These are phyloP conservation scores for Hibiscus tridactylites DNA, from an alignment of 345 rosid species.

Conservation along the genomic window DNA sequence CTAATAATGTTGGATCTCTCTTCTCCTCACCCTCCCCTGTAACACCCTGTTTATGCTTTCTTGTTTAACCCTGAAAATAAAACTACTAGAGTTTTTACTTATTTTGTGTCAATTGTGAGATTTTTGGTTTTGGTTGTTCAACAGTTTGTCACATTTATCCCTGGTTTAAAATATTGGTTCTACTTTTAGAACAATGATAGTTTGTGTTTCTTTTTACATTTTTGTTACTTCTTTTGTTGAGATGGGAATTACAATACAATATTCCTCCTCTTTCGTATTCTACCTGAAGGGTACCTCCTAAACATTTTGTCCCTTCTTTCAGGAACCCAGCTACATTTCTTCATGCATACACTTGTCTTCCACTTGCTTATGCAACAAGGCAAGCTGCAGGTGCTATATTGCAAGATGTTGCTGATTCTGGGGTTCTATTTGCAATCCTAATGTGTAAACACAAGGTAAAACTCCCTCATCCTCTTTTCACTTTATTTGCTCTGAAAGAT, in stretches of 20 bases:
- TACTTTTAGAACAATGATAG: neutral
- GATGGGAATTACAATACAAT: neutral
- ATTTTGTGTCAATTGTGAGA: neutral
- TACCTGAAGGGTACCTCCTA: constrained; percentile 1
- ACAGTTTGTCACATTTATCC: neutral
- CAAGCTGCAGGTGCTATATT: constrained; percentile 85
- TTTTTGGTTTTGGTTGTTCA: constrained; percentile 10
- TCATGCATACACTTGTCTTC: constrained; percentile 95
- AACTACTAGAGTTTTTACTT: neutral
- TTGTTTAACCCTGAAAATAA: neutral
- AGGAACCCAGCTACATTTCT: constrained; percentile 95
- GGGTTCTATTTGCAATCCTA: constrained; percentile 69
- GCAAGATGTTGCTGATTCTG: constrained; percentile 90
- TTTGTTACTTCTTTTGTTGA: neutral
- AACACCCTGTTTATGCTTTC: neutral
- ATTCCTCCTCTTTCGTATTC: neutral
- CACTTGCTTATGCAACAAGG: constrained; percentile 68
- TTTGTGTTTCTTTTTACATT: too few relatives aligned
- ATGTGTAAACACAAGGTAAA: constrained; percentile 80
- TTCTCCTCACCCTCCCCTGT: neutral
- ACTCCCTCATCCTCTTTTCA: neutral
- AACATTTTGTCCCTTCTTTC: constrained; percentile 2
- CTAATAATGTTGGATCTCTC: neutral
- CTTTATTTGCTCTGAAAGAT: neutral
- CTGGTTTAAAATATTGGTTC: neutral